phyloP scores from a whole-genome alignment of 1,139 yeast genomes.

The Blastobotrys elegans region DNA sequence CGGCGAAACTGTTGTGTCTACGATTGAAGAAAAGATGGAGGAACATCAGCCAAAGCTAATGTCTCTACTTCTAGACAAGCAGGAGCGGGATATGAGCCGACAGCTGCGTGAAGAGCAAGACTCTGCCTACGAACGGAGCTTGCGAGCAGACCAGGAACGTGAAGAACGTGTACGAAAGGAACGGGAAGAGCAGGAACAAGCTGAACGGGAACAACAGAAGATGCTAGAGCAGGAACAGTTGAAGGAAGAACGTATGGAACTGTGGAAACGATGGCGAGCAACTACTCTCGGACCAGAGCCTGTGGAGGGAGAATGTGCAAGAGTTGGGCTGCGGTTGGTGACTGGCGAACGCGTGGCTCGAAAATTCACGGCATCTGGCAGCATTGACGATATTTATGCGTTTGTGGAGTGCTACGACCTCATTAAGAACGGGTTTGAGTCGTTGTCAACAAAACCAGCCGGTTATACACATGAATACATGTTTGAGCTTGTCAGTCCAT shows the following conservation, averaged over 20 bases:
- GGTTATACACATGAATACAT: constrained; percentile 42
- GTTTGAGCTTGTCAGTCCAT: constrained; percentile 49
- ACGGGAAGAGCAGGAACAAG: constrained; percentile 30
- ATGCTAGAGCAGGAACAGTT: constrained; percentile 25
- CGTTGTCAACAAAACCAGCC: constrained; percentile 30
- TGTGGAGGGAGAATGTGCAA: constrained; percentile 22
- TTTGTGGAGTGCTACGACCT: constrained; percentile 47
- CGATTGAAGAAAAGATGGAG: constrained; percentile 35
- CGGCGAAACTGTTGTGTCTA: constrained; percentile 34
- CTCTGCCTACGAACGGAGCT: constrained; percentile 65
- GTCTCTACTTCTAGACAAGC: constrained; percentile 55
- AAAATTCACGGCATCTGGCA: constrained; percentile 45
- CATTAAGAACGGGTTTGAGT: constrained; percentile 13
- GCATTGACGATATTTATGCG: constrained; percentile 59
- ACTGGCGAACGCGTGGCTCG: constrained; percentile 61
- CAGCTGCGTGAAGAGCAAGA: constrained; percentile 70
- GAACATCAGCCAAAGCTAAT: constrained; percentile 60
- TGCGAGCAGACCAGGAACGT: constrained; percentile 51
- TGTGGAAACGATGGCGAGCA: constrained; percentile 29
- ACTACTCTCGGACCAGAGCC: constrained; percentile 17
- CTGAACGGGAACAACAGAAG: constrained; percentile 29
- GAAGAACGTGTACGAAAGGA: constrained; percentile 31
- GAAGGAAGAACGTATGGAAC: constrained; percentile 18
- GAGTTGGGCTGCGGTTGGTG: constrained; percentile 49
- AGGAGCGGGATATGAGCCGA: constrained; percentile 56